A percentile compares a stretch with the other conserved stretches of the same genome.
phyloP scores from a whole-genome alignment of 2,329 filamentous ascomycete genomes.

The Ophiostoma fasciatum region DNA sequence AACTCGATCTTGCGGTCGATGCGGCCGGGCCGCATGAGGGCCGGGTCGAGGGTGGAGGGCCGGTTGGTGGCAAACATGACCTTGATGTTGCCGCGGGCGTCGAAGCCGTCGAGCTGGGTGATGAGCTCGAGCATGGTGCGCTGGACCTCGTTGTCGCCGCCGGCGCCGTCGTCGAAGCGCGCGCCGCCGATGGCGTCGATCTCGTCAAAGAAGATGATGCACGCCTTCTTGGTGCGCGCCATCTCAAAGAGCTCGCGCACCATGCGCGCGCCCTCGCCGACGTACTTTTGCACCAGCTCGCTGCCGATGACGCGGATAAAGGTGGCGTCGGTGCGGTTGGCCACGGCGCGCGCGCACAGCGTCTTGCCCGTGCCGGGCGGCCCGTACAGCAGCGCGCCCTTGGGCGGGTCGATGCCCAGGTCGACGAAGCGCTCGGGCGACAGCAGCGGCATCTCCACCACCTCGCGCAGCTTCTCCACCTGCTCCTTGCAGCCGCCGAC shows the following conservation, averaged over 20 bases:
- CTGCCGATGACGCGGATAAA: slow-evolving; percentile 98
- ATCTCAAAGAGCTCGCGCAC: slow-evolving; percentile 98
- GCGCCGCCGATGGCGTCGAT: slow-evolving; percentile 99
- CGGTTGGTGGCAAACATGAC: slow-evolving; percentile 99
- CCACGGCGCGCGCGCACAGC: slow-evolving; percentile 89
- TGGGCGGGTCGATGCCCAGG: slow-evolving; percentile 96
- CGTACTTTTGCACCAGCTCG: slow-evolving; percentile 97
- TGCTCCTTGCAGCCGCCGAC: slow-evolving; percentile 99
- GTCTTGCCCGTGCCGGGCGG: slow-evolving; percentile 99
- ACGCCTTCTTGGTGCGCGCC: slow-evolving; percentile 98
- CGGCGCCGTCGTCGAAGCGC: slow-evolving; percentile 93
- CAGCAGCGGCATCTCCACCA: slow-evolving; percentile 94
- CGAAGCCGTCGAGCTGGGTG: slow-evolving; percentile 97
- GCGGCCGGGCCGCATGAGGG: slow-evolving; percentile 88
- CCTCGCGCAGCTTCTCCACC: slow-evolving; percentile 96
- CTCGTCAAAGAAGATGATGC: slow-evolving; percentile 99
- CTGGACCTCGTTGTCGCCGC: slow-evolving; percentile 94
- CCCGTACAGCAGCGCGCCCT: slow-evolving; percentile 91
- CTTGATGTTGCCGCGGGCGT: slow-evolving; percentile 97
- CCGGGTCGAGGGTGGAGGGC: slow-evolving; percentile 93
- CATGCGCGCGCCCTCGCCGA: slow-evolving; percentile 96
- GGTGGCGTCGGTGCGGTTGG: slow-evolving; percentile 94
- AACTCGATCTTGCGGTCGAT: slow-evolving; percentile 99
- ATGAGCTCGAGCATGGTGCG: slow-evolving; percentile 97
- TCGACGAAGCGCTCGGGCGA: slow-evolving; percentile 96